phyloP scores from a whole-genome alignment of 495 filamentous ascomycete genomes.

The Talaromyces ruber region DNA sequence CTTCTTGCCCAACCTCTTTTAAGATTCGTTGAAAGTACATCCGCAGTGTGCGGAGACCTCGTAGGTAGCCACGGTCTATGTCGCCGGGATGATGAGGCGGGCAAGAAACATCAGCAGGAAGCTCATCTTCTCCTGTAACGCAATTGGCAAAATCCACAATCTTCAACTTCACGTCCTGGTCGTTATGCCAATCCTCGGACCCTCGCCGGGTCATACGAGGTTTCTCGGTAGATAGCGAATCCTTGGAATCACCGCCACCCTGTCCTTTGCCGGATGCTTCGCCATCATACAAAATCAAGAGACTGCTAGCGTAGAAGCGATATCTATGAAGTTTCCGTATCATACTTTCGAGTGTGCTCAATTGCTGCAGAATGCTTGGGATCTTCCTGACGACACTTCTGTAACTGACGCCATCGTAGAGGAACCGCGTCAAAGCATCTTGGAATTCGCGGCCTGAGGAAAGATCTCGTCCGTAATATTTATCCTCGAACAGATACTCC shows the following conservation, averaged over 20 bases:
- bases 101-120: constrained; percentile 56
- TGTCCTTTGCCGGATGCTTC: constrained; percentile 30
- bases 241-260: constrained; percentile 9
- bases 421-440: constrained; percentile 75
- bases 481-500: constrained; percentile 85
- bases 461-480: constrained; percentile 88
- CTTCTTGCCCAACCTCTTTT: constrained; percentile 61
- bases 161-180: constrained; percentile 66
- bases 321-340: constrained; percentile 73
- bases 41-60: constrained; percentile 69
- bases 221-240: constrained; percentile 7
- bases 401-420: constrained; percentile 83
- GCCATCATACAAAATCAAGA: constrained; percentile 91
- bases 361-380: constrained; percentile 74
- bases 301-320: constrained; percentile 90
- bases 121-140: constrained; percentile 72
- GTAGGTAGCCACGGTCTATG: constrained; percentile 82
- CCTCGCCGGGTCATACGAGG: constrained; percentile 15
- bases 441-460: constrained; percentile 89
- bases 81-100: constrained; percentile 74
- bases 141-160: constrained; percentile 99
- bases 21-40: constrained; percentile 86
- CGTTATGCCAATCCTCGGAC: constrained; percentile 39
- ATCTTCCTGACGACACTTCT: constrained; percentile 74
- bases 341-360: constrained; percentile 72